phyloP scores from a whole-genome alignment of 208 protist species.

The Blastocrithidia nonstop region DNA sequence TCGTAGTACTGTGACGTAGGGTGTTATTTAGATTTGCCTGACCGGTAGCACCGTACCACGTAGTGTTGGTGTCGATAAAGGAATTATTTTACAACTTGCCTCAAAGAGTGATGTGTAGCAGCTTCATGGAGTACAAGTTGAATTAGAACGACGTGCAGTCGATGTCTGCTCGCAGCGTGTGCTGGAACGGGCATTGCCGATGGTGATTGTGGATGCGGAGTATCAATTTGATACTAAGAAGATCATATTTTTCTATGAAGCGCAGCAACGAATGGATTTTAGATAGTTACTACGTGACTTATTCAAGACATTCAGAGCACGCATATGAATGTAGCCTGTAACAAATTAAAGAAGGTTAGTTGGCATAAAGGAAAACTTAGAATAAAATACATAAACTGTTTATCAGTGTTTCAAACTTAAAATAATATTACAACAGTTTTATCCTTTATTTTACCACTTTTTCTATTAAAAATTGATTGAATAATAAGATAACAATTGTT shows the following conservation, averaged over 20 bases:
- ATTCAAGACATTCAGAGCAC: constrained; percentile 76
- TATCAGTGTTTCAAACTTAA: no score
- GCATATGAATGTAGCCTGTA: constrained; percentile 85
- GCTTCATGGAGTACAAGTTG: constrained; percentile 53
- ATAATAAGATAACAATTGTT: no score
- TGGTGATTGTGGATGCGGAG: constrained; percentile 84
- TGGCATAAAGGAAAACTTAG: no score
- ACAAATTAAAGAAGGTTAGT: constrained; percentile 12
- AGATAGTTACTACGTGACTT: constrained; percentile 75
- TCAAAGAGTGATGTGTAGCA: constrained; percentile 40
- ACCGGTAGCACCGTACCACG: constrained; percentile 34
- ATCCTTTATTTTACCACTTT: constrained; percentile 2
- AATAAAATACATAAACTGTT: no score
- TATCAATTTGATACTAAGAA: constrained; percentile 88
- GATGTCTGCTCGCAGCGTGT: constrained; percentile 67
- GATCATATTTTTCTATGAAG: constrained; percentile 85
- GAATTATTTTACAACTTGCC: constrained; percentile 58
- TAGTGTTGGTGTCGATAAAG: constrained; percentile 56
- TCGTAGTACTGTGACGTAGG: neutral
- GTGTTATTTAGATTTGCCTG: constrained; percentile 37
- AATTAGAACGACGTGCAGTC: constrained; percentile 65
- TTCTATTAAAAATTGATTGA: no score
- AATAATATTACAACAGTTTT: neutral
- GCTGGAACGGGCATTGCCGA: constrained; percentile 65
- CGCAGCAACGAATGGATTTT: constrained; percentile 80